Evolutionary conservation across 495 filamentous ascomycete genomes (phyloP), one percentile per base, ranked within the genome.

Genomic region (Aspergillus sparsus): DNA sequence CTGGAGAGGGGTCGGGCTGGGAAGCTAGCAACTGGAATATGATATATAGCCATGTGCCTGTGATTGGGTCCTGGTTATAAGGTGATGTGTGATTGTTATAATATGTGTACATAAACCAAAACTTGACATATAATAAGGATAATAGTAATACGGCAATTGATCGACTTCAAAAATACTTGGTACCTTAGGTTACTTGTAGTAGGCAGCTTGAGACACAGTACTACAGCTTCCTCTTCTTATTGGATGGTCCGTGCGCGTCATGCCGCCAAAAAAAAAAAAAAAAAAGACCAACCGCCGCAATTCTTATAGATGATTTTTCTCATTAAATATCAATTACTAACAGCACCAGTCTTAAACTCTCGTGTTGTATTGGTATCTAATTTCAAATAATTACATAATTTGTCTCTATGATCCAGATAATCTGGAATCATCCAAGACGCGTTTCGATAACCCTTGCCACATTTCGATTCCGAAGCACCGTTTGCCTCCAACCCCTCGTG

Each of bases 21-120:
- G 77, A 96, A 27, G 91, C 85, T 27, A 88, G 82, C 65, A 74
- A 88, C 16, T 96, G 91, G 77, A 90, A 96, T 73, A 75, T 83
- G 49, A 74, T 89, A 61, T 89, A 87, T 71, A 77, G 68, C 56
- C 71, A 67, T 45, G 77, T 86, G 18, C 84, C 84, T 31, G 49
- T 83, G 32, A 66, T 85, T 58, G 82, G 81, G 0, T 51, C 63
- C 33, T 85, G 81, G 82, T 58, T 83, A 50, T 84, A 60, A 68
- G 7, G 21, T 27, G 21, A 27, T 27, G 37, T 41, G 37, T 5
- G 37, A 41, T 41, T 41, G 4, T 41, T 41, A 41, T n/a, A 27
- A 27, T 27, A 27, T 27, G 21, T 27, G 21, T 27, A 27, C 21
- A 27, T 27, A 27, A 27, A 27, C 3, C 21, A 27, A 27, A 27